Base-by-base conservation (phyloP, 2,329 filamentous ascomycete genomes). In the Colletotrichum noveboracense region DNA sequence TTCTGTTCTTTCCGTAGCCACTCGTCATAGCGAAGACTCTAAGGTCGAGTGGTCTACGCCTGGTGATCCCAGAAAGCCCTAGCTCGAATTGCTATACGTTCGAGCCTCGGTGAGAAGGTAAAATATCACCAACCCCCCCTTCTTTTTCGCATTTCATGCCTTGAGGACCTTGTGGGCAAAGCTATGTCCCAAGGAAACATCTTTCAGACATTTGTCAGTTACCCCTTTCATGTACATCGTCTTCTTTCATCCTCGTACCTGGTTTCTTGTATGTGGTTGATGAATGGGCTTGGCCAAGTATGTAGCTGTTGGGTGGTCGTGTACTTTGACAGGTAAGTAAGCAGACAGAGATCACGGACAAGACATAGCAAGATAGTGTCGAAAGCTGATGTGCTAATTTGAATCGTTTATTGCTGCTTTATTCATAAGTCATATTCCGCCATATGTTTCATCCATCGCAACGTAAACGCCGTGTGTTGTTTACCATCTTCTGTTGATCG, bases 391-490 rank as follows among this genome's bases (percentile, higher is more conserved):
- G 10, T 52, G 43, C 21, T 24, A 6, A 52, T 52, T 52, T 21
- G 43, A 21, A 52, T 13, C 4, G 43, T 52, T 7, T 52, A 52
- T 2, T 52, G 43, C 43, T 12, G n/a, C n/a, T 52, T 52, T 52
- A 13, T 13, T 52, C 43, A 52, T 52, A 7, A 52, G 43, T 52
- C 43, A 52, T 52, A 52, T 21, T 21, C 43, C 43, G 12, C 43
- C 43, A 21, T 21, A 52, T 2, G 0, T 52, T 13, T 21, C 43
- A 3, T 2, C n/a, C 2, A 52, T 52, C 6, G 1, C 43, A 52
- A 32, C 16, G 6, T 36, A 5, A 43, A 5, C 24, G 10, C 48
- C 1, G 0, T 6, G 0, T 48, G 21, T 7, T 26, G 6, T 56
- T 32, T 21, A 62, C 62, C 62, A 66, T 4, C 62, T 48, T 26